Evolutionary conservation across 306 rosid species (phyloP), one percentile per base, ranked within the genome.

Genomic region (Cucurbita pepo): DNA sequence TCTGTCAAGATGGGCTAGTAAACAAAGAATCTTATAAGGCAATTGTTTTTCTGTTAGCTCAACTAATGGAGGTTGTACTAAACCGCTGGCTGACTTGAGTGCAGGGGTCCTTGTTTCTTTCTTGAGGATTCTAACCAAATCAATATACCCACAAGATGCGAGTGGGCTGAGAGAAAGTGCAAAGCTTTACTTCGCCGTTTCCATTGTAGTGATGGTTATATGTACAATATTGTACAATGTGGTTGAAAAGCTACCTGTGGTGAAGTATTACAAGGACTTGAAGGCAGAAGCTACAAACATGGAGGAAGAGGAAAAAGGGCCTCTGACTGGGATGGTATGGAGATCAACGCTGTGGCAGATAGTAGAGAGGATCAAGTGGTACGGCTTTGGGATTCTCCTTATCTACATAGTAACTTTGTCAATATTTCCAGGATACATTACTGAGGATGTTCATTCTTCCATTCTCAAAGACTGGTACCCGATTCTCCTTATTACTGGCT

Each of bases 361-460:
- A 21, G 83, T 92, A 8, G 90, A 85, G 51, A 84, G 86, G 59
- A 69, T 92, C 67, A 88, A 91, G 85, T 89, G 92, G 96, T 86
- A 89, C 22, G 99, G 97, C 22, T 30, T 87, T 41, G 93, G 89
- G 70, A 73, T 90, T 18, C 10, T 87, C 61, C 85, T 89, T 56
- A 75, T 91, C 76, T 94, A 90, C 75, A 11, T 82, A 16, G 97
- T 94, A 79, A 94, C 99, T 54, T 79, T 94, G 41, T 73, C 97
- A 4, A 94, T 94, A 76, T 94, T 89, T 83, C 96, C 98, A 0
- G 99, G 99, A 45, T 91, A 81, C 85, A 83, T 94, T 7, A 94
- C 97, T 5, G 96, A 94, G 77, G 97, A 94, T 78, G 99, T 94
- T 51, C 96, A 89, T 77, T 94, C 97, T 63, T 64, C 81, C 69